Base-by-base conservation (phyloP, 306 rosid genomes). In the Pterocarpus macrocarpus region DNA sequence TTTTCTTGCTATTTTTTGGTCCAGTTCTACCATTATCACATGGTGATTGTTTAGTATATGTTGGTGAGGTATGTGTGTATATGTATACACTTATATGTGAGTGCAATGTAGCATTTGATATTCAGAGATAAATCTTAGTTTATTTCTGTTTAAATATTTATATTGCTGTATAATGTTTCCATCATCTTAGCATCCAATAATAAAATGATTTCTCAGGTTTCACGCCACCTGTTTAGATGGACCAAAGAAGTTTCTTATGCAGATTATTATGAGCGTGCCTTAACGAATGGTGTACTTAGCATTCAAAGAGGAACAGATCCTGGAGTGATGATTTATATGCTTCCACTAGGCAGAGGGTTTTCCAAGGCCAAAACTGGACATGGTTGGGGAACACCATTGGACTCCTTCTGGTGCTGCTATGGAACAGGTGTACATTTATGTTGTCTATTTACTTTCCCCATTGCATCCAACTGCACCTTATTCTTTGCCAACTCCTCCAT, bases 271-370 rank as follows among this genome's bases (percentile, higher is more conserved):
- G 99, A 95, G 84, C 89, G 97, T 13, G 95, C 97, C 73, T 86
- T 93, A 39, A 95, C 98, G 45, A 95, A 95, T 68, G 99, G 98
- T 5, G 93, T 95, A 32, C 88, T 95, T 8, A 10, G 94, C 81
- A 90, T 91, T 77, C 99, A 95, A 85, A 91, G 97, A 87, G 98
- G 99, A 87, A 93, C 93, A 28, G 89, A 93, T 30, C 97, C 99
- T 38, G 99, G 99, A 70, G 91, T 91, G 53, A 95, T 95, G 99
- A 86, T 95, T 77, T 95, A 95, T 85, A 88, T 95, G 94, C 94
- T 95, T 17, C 99, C 99, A 32, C 82, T 81, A 50, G 95, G 86
- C 11, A 59, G 76, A 57, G 99, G 97, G 50, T 85, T 72, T 82
- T 93, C 98, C 49, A 95, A 95, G 89, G 89, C 94, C 64, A 64